Base-by-base conservation (phyloP, 78 protist genomes). In the Bigelowiella natans region DNA sequence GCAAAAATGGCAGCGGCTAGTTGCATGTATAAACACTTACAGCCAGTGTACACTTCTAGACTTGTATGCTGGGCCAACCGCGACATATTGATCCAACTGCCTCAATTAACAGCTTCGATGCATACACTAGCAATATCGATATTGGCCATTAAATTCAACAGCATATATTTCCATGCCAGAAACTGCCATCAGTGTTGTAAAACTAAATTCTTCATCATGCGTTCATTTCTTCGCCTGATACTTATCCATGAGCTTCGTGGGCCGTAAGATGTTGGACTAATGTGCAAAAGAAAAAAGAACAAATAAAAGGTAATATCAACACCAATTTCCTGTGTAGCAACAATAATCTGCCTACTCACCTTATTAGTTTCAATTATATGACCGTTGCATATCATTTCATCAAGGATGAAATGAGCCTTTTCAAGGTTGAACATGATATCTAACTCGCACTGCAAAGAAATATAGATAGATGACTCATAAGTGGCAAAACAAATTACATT, bases 341-440 rank as follows among this genome's bases (percentile, higher is more conserved):
- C n/a, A n/a, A n/a, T n/a, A n/a, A n/a, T n/a, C n/a, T n/a, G n/a
- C n/a, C n/a, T n/a, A n/a, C 18, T 7, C 18, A 51, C 73, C 73
- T 85, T 85, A 11, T 85, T 85, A 11, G 87, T 85, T 85, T 97
- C 97, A 1, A 96, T 93, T 30, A 97, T 95, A 39, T 92, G 2
- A 0, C 99, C 99, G 90, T 97, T 95, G 39, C 73, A 63, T 28
- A 97, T 82, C 97, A 98, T 98, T 90, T 98, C 99, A 88, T 96
- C 98, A 0, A 98, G 88, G 1, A 98, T 94, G 88, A 96, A 93
- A 93, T 98, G 97, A 26, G 97, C 99, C 91, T 95, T 96, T 1
- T 98, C 99, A 28, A 98, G 26, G 93, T 96, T 93, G 90, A 95
- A 95, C 98, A 98, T 97, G 18, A 97, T 93, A 93, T 97, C 96